Base-by-base conservation (phyloP, 768 basidiomycete genomes). In the Tricholoma saponaceum region DNA sequence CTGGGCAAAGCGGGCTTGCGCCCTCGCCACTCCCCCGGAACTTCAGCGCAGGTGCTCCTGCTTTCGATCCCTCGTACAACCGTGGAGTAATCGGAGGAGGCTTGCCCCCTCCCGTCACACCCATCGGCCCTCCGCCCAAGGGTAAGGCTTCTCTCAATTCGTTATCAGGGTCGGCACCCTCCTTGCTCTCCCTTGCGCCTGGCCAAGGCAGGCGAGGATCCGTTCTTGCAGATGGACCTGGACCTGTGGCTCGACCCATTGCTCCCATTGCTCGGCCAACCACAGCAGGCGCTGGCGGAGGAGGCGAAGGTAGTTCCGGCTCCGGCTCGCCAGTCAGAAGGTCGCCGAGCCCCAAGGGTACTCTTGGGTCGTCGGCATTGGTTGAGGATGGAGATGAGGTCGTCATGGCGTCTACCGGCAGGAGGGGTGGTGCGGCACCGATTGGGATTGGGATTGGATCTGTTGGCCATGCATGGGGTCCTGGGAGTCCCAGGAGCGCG, bases 351-450 rank as follows among this genome's bases (percentile, higher is more conserved):
- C 80, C 81, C 2, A 91, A 90, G 66, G 84, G 84, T 39, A 72
- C 85, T 33, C 75, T 91, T 6, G 90, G 90, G 12, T 91, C 90
- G 13, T 87, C 87, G 4, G 90, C 90, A 18, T 78, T 92, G 18
- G 83, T 85, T 2, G 83, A 89, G 13, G 89, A 90, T 58, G 90
- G 90, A 59, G 90, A 92, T 67, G 90, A 92, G 66, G 86, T 91
- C 10, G 81, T 92, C 14, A 67, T 74, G 7, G 68, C 71, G 9
- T 71, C 78, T 39, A 72, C 79, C 16, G 76, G 78, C 6, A 73
- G 81, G 35, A 69, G 83, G 50, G 74, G 81, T 7, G 70, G 69
- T 39, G 73, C 67, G 9, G 69, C 66, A 10, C 67, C 72, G n/a
- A 66, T 70, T 33, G 72, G 71, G 18, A 60, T 64, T 44, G 62